These are phyloP conservation scores for Boletellus emodensis DNA, from an alignment of 768 basidiomycete species.

Conservation along the genomic window DNA sequence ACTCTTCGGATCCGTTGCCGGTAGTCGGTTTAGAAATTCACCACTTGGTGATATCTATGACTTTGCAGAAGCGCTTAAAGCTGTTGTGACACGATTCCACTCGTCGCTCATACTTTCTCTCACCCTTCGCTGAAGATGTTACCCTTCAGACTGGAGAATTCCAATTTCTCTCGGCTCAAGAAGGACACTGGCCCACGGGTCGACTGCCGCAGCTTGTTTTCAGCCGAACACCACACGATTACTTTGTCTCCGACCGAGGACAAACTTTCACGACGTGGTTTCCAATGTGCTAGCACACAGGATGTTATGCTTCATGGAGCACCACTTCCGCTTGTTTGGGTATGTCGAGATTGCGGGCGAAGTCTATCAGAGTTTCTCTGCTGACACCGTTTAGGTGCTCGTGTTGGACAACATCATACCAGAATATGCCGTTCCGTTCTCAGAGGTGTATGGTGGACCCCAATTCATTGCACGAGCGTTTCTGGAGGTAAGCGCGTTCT, in stretches of 20 bases:
- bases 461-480: conserved; percentile 27
- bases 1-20: neutral
- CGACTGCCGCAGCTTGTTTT: conserved; percentile 23
- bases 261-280: neutral
- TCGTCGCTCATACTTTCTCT: conserved; percentile 2
- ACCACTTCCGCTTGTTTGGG: conserved; percentile 28
- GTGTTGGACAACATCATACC: conserved; percentile 27
- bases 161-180: conserved; percentile 17
- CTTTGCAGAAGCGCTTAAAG: conserved; percentile 3
- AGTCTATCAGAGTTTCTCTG: neutral
- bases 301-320: conserved; percentile 16
- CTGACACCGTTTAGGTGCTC: conserved; percentile 15
- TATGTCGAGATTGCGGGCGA: conserved; percentile 2
- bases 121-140: conserved; percentile 7
- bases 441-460: conserved; percentile 24
- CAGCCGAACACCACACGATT: neutral
- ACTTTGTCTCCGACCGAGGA: neutral
- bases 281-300: conserved; percentile 8
- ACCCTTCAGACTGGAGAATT: conserved; percentile 7
- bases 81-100: neutral
- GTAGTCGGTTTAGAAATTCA: neutral
- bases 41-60: neutral
- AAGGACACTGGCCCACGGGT: conserved; percentile 11
- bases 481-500: conserved; percentile 15
- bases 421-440: conserved; percentile 26